phyloP scores from a whole-genome alignment of 306 rosid species.

The Acacia acuminata region DNA sequence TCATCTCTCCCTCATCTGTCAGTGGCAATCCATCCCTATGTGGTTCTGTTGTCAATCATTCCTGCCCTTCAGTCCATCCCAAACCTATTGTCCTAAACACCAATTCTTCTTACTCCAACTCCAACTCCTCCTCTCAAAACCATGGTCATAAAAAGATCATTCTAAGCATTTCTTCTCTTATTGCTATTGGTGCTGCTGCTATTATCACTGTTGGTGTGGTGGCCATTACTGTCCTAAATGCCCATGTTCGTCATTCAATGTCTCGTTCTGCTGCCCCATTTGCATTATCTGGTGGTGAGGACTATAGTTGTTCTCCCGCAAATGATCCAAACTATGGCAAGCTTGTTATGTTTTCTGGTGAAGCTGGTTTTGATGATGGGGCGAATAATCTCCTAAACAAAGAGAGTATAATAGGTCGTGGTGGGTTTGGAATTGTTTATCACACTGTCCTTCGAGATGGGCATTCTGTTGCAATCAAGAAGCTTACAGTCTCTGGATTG shows the following conservation, averaged over 20 bases:
- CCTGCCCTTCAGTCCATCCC: slow-evolving; percentile 86
- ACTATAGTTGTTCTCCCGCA: slow-evolving; percentile 56
- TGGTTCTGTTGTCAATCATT: slow-evolving; percentile 72
- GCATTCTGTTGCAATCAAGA: slow-evolving; percentile 80
- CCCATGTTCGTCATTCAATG: slow-evolving; percentile 59
- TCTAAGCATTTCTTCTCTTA: slow-evolving; percentile 80
- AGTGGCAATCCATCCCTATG: slow-evolving; percentile 78
- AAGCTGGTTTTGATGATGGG: slow-evolving; percentile 68
- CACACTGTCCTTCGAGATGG: slow-evolving; percentile 67
- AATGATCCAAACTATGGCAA: slow-evolving; percentile 73
- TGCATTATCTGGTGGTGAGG: slow-evolving; percentile 70
- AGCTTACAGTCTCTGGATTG: slow-evolving; percentile 68
- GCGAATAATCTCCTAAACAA: slow-evolving; percentile 73
- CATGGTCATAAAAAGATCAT: slow-evolving; percentile 62
- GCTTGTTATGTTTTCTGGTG: slow-evolving; percentile 90
- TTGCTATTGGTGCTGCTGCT: slow-evolving; percentile 91
- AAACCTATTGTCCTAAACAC: slow-evolving; percentile 96
- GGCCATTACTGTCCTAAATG: slow-evolving; percentile 71
- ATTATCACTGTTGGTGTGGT: slow-evolving; percentile 75
- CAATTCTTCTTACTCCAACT: slow-evolving; percentile 64
- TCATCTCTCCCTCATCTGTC: slow-evolving; percentile 67
- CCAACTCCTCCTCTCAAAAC: slow-evolving; percentile 46
- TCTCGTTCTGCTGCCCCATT: slow-evolving; percentile 58
- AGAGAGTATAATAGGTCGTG: slow-evolving; percentile 86
- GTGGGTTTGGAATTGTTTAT: slow-evolving; percentile 93